Percentiles rank a stretch among this genome's conserved stretches.
phyloP scores from a whole-genome alignment of 768 basidiomycete species.

The Floccularia luteovirens region DNA sequence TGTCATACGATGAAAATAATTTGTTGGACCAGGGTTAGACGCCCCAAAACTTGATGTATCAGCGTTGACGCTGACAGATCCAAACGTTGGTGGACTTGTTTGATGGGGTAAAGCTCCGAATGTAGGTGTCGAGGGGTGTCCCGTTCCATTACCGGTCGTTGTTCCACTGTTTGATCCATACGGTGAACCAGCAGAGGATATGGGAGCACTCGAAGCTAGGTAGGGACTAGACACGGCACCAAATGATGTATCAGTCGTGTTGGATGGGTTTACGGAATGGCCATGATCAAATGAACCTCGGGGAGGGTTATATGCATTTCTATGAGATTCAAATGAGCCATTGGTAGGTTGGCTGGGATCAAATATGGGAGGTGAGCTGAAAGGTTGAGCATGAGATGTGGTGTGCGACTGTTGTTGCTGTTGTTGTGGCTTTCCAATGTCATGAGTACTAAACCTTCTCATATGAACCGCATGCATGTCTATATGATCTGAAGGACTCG shows the following conservation, averaged over 20 bases:
- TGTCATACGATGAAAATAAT: slow-evolving; percentile 12
- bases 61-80: slow-evolving; percentile 10
- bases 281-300: too few relatives aligned
- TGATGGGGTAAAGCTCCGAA: slow-evolving; percentile 12
- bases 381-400: slow-evolving; percentile 6
- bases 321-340: slow-evolving; percentile 9
- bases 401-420: slow-evolving; percentile 13
- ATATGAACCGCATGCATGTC: too few relatives aligned
- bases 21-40: too few relatives aligned
- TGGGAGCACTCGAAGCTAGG: slow-evolving; percentile 12
- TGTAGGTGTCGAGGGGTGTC: slow-evolving; percentile 19
- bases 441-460: slow-evolving; percentile 13
- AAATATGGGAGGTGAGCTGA: slow-evolving; percentile 4
- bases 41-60: too few relatives aligned
- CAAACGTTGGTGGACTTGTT: slow-evolving; percentile 18
- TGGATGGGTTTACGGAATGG: too few relatives aligned
- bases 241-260: too few relatives aligned
- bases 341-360: slow-evolving; percentile 6
- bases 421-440: slow-evolving; percentile 9
- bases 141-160: slow-evolving; percentile 6
- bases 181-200: slow-evolving; percentile 21
- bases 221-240: too few relatives aligned
- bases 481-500: slow-evolving; percentile 3
- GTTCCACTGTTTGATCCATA: slow-evolving; percentile 14
- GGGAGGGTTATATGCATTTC: slow-evolving; percentile 17